phyloP scores from a whole-genome alignment of 148 eudicot species.

The Rhododendron williamsianum region DNA sequence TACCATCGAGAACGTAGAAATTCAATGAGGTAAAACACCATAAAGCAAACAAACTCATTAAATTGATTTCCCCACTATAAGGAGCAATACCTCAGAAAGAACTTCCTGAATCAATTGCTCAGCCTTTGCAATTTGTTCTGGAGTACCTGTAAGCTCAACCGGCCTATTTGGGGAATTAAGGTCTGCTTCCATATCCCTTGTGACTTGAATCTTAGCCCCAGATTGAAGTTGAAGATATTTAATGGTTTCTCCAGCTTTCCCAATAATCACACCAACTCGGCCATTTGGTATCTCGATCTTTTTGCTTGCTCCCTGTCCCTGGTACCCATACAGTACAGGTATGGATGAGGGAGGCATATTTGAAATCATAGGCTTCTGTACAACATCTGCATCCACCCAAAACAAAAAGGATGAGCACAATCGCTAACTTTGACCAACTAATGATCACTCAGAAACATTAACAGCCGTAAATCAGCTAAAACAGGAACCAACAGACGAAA shows the following conservation, averaged over 20 bases:
- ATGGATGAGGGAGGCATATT: conserved; percentile 27
- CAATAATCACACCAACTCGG: conserved; percentile 94
- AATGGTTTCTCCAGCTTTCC: conserved; percentile 92
- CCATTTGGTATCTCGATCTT: conserved; percentile 87
- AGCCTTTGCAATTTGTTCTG: conserved; percentile 77
- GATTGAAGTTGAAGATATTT: conserved; percentile 85
- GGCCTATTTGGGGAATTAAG: conserved; percentile 48
- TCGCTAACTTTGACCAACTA: background rate
- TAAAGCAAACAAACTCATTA: background rate
- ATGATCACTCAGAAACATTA: background rate
- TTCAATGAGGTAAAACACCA: background rate
- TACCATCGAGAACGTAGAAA: background rate
- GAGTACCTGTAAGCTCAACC: conserved; percentile 79
- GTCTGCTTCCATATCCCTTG: conserved; percentile 87
- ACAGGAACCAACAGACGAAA: background rate
- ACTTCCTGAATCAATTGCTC: conserved; percentile 79
- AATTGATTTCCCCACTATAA: background rate
- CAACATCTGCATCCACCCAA: conserved; percentile 32
- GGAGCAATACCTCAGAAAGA: conserved; percentile 66
- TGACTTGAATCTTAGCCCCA: conserved; percentile 95
- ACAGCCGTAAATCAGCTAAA: background rate
- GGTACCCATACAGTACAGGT: conserved; percentile 48
- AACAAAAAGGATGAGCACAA: background rate
- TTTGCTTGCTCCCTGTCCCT: conserved; percentile 53
- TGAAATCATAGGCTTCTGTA: conserved; percentile 41